Conservation (phyloP, 305 asterid genomes). For the Fraxinus paxiana region DNA sequence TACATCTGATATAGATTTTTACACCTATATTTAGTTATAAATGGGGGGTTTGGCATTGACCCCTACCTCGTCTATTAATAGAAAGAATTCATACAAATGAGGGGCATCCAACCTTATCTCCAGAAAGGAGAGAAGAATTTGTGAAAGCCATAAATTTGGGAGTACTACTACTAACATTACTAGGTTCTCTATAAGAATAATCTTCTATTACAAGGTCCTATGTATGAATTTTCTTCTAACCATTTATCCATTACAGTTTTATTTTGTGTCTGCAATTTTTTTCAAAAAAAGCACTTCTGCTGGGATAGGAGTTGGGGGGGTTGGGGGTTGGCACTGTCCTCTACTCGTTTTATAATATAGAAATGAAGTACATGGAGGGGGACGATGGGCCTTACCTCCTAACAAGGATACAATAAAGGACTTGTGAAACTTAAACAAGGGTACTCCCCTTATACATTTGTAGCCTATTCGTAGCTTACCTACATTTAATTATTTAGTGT, state of each 20-base stretch:
- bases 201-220: too few species aligned
- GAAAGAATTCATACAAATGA: background rate
- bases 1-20: background rate
- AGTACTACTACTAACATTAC: background rate
- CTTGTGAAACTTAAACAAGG: background rate
- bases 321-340: too few species aligned
- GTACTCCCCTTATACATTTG: too few species aligned
- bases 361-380: background rate
- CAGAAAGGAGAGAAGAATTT: background rate
- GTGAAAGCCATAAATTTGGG: background rate
- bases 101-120: background rate
- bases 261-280: background rate
- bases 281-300: background rate
- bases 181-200: background rate
- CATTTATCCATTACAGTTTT: background rate
- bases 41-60: background rate
- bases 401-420: background rate
- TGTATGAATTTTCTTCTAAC: background rate
- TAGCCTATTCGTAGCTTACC: too few species aligned
- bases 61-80: background rate
- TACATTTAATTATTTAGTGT: too few species aligned
- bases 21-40: background rate
- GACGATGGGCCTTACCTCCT: background rate
- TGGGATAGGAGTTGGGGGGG: too few species aligned
- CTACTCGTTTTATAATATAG: background rate